A percentile compares a stretch with the other conserved stretches of the same genome.
phyloP scores from a whole-genome alignment of 179 eudicot species.

The Sideroxylon spinosum region DNA sequence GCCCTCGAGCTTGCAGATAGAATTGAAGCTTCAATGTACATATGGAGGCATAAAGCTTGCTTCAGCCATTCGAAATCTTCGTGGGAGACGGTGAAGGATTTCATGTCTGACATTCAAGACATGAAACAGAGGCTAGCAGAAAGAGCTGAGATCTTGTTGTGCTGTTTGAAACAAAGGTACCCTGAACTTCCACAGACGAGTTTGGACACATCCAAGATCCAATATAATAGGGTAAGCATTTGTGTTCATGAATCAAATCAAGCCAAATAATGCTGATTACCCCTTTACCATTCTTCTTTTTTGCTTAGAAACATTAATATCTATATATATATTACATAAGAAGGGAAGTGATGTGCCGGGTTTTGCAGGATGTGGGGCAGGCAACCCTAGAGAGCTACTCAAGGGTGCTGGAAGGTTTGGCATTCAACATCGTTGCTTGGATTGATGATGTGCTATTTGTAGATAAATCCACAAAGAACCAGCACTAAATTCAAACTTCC shows the following conservation, averaged over 20 bases:
- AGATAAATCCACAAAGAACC: constrained; percentile 53
- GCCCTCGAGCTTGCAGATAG: constrained; percentile 92
- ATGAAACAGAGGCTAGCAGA: constrained; percentile 72
- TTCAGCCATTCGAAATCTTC: constrained; percentile 52
- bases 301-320: no score
- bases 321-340: no score
- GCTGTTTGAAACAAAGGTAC: constrained; percentile 71
- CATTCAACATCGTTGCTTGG: constrained; percentile 89
- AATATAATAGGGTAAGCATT: constrained; percentile 64
- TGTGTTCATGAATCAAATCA: neutral
- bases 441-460: constrained; percentile 76
- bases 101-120: constrained; percentile 56
- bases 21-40: constrained; percentile 77
- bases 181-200: constrained; percentile 94
- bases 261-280: no score
- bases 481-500: constrained; percentile 18
- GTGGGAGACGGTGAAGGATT: constrained; percentile 73
- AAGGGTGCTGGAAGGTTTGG: constrained; percentile 92
- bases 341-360: neutral
- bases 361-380: constrained; percentile 87
- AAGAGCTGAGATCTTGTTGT: constrained; percentile 66
- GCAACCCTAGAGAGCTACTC: constrained; percentile 96
- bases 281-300: no score
- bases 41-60: constrained; percentile 79
- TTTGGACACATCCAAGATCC: constrained; percentile 84